Base-by-base conservation (phyloP, 2,329 filamentous ascomycete genomes). In the Hymenoscyphus repandus region DNA sequence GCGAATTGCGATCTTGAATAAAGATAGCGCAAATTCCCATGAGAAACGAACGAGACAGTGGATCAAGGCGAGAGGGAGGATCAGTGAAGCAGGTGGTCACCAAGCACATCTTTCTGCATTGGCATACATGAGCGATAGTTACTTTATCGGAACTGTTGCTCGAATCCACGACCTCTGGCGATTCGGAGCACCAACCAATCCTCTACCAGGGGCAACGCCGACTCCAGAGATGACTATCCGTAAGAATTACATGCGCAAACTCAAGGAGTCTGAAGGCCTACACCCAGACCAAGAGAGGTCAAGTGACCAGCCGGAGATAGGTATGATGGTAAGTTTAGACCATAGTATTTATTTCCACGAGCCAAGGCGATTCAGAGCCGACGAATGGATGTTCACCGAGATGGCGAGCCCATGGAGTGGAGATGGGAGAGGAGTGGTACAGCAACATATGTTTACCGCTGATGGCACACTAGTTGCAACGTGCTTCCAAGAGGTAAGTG, bases 81-180 rank as follows among this genome's bases (percentile, higher is more conserved):
- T 97, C 62, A 86, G 84, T 38, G 76, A 79, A 1, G 75, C 75
- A 3, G 89, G 88, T 17, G 89, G 90, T 1, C 81, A 85, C 57
- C 80, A 86, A 62, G 89, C 90, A 10, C 91, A 97, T 66, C 74
- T 96, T 33, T 86, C 81, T 34, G 93, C 93, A 7, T 76, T 99
- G 55, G 92, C 92, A 20, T 99, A 97, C 72, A 88, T 97, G 74
- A 89, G 85, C 22, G 92, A 97, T 70, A 87, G 80, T 65, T 93
- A 88, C 72, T 97, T 99, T 70, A 91, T 97, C 68, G 91, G 88
- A 36, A 96, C 91, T 1, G 82, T 96, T 6, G 76, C 85, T 27
- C 82, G 89, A 17, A 84, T 91, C 49, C 91, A 96, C 69, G 78
- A 82, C 50, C 76, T 96, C 33, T 91, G 87, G 79, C 78, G 88